Evolutionary conservation across 306 rosid species (phyloP).

Genomic region (Vicia sativa): DNA sequence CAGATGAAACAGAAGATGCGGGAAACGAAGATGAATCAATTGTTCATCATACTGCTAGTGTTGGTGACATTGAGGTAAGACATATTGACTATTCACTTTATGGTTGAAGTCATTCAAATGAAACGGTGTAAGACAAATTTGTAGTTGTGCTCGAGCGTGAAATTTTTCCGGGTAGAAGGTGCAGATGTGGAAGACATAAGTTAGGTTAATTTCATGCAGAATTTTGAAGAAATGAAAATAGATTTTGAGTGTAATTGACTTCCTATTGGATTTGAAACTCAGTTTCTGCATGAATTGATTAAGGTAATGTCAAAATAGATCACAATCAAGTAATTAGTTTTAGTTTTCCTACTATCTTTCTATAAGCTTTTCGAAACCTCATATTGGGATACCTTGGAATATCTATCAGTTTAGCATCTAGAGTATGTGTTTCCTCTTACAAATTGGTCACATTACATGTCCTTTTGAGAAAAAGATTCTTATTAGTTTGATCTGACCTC

Average conservation of each 20-base stretch:
- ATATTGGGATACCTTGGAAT: background rate
- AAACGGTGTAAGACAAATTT: conserved; percentile 2
- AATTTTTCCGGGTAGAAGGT: conserved; percentile 10
- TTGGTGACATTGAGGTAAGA: conserved; percentile 90
- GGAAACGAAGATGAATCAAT: conserved; percentile 93
- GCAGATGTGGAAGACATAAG: conserved; percentile 2
- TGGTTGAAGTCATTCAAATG: conserved; percentile 27
- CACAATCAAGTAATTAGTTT: conserved; percentile 16
- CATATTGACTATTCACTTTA: conserved; percentile 5
- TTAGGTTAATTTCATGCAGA: conserved; percentile 21
- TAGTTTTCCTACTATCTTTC: background rate
- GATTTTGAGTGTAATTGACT: conserved; percentile 18
- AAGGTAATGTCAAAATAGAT: conserved; percentile 4
- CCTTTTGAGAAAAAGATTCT: background rate
- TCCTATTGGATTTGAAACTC: background rate
- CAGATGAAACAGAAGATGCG: conserved; percentile 75
- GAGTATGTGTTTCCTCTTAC: background rate
- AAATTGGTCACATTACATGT: background rate
- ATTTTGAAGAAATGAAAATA: conserved; percentile 17
- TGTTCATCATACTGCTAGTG: conserved; percentile 95
- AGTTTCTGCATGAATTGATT: conserved; percentile 10
- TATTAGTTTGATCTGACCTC: conserved; percentile 6
- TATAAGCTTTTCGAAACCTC: background rate
- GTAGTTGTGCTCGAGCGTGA: conserved; percentile 12
- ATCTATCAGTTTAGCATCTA: conserved; percentile 13